Conservation (phyloP, 495 filamentous ascomycete genomes). For the Chlorociboria aeruginascens region DNA sequence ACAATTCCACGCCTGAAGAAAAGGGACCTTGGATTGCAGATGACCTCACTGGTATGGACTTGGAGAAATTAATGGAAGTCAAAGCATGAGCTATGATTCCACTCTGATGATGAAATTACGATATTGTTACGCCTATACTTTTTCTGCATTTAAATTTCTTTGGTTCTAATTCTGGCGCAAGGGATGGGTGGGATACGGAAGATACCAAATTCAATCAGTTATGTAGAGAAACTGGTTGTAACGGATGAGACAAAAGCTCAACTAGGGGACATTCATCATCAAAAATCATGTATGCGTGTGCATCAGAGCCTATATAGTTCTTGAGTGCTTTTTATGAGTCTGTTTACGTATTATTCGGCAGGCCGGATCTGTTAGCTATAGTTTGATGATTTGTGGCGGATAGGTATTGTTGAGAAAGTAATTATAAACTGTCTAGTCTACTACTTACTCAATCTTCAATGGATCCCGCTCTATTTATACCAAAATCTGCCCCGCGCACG, state of each 20-base stretch:
- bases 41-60: slow-evolving; percentile 16
- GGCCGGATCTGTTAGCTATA: too few species aligned
- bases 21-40: slow-evolving; percentile 57
- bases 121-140: slow-evolving; percentile 13
- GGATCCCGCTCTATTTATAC: too few species aligned
- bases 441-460: too few species aligned
- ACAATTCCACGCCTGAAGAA: slow-evolving; percentile 64
- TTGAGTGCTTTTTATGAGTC: slow-evolving; percentile 1
- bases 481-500: background rate
- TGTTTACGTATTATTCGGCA: background rate
- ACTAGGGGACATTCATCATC: slow-evolving; percentile 2
- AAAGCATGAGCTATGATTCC: slow-evolving; percentile 14
- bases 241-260: slow-evolving; percentile 13
- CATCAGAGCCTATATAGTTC: background rate
- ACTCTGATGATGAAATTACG: slow-evolving; percentile 4
- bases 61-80: slow-evolving; percentile 21
- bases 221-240: background rate
- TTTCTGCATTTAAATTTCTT: slow-evolving; percentile 4
- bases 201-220: slow-evolving; percentile 11
- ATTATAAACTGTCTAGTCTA: too few species aligned
- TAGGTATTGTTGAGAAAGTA: too few species aligned
- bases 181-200: slow-evolving; percentile 9
- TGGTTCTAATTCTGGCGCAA: background rate
- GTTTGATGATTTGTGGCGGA: too few species aligned
- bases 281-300: slow-evolving; percentile 10